Percentiles rank a stretch among this genome's conserved stretches.
These are phyloP conservation scores for Penicillium verhagenii DNA, from an alignment of 495 filamentous ascomycete genomes.

Conservation along the genomic window DNA sequence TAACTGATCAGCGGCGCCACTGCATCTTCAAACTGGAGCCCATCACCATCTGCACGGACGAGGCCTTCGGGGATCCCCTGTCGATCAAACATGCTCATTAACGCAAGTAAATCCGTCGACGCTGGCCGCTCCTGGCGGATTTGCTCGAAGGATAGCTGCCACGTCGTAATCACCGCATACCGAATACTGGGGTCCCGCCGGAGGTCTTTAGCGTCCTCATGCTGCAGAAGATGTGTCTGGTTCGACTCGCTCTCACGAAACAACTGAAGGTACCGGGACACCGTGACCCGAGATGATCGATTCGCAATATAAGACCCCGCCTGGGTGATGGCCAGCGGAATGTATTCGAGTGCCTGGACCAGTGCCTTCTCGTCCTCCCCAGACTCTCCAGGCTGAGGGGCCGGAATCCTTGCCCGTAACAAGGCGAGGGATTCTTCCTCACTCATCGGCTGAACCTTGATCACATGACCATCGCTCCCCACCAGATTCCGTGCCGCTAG, in stretches of 20 bases:
- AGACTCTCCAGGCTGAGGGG: not conserved
- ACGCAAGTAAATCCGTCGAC: slow-evolving; percentile 35
- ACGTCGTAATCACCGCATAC: slow-evolving; percentile 43
- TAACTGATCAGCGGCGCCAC: not conserved
- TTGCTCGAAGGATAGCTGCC: slow-evolving; percentile 48
- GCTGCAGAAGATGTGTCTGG: slow-evolving; percentile 7
- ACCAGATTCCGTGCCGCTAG: slow-evolving; percentile 25
- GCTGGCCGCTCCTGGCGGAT: slow-evolving; percentile 26
- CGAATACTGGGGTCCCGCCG: slow-evolving; percentile 26
- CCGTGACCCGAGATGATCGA: slow-evolving; percentile 10
- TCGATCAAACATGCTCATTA: slow-evolving; percentile 46
- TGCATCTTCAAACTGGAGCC: not conserved
- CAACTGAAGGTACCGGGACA: slow-evolving; percentile 15
- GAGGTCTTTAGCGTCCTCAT: slow-evolving; percentile 18
- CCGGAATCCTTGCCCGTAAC: not conserved
- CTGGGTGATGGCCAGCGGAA: slow-evolving; percentile 37
- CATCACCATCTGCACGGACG: slow-evolving; percentile 3
- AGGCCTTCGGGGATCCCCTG: slow-evolving; percentile 33
- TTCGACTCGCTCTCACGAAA: slow-evolving; percentile 20
- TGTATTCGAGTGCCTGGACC: slow-evolving; percentile 27
- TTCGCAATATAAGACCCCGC: slow-evolving; percentile 32
- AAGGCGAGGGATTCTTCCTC: slow-evolving; percentile 9
- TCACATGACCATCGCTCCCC: slow-evolving; percentile 5
- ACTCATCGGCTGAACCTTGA: slow-evolving; percentile 35
- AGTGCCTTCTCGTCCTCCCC: slow-evolving; percentile 15